A percentile compares a stretch with the other conserved stretches of the same genome.
Conservation (phyloP, 257 asterid genomes). For the Ocimum tenuiflorum region DNA sequence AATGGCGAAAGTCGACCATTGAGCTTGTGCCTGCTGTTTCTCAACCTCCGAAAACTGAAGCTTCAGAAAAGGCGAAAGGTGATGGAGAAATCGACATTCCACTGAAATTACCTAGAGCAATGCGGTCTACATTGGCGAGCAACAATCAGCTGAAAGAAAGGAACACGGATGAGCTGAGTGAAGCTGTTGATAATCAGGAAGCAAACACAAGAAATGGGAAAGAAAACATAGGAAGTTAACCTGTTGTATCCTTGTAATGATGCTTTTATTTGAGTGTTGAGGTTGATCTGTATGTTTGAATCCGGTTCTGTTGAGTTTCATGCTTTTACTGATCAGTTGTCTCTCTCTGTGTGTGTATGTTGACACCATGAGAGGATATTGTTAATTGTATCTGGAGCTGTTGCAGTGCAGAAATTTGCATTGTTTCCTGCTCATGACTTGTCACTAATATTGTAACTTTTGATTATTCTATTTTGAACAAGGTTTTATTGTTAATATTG, state of each 20-base stretch:
- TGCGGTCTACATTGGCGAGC: slow-evolving; percentile 43
- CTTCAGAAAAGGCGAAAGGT: slow-evolving; percentile 35
- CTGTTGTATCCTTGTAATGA: background rate
- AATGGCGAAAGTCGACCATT: slow-evolving; percentile 70
- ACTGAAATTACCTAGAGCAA: slow-evolving; percentile 65
- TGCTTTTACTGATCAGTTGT: background rate
- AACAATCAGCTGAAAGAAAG: slow-evolving; percentile 61
- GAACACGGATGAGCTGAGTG: slow-evolving; percentile 44
- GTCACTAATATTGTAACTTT: background rate
- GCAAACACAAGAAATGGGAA: slow-evolving; percentile 39
- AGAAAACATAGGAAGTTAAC: slow-evolving; percentile 47
- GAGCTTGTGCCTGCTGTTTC: slow-evolving; percentile 70
- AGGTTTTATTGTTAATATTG: background rate
- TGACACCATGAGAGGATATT: background rate
- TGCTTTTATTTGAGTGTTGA: background rate
- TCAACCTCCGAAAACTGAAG: slow-evolving; percentile 30
- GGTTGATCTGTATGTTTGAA: background rate
- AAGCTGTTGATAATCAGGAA: slow-evolving; percentile 23
- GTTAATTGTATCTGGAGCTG: background rate
- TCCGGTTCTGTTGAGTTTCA: background rate
- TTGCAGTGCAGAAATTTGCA: slow-evolving; percentile 8
- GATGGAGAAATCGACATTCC: slow-evolving; percentile 40
- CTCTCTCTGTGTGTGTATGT: background rate
- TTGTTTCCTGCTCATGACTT: background rate
- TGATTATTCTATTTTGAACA: background rate